Evolutionary conservation across 2,329 filamentous ascomycete genomes (phyloP).

Genomic region (Fusarium udum): DNA sequence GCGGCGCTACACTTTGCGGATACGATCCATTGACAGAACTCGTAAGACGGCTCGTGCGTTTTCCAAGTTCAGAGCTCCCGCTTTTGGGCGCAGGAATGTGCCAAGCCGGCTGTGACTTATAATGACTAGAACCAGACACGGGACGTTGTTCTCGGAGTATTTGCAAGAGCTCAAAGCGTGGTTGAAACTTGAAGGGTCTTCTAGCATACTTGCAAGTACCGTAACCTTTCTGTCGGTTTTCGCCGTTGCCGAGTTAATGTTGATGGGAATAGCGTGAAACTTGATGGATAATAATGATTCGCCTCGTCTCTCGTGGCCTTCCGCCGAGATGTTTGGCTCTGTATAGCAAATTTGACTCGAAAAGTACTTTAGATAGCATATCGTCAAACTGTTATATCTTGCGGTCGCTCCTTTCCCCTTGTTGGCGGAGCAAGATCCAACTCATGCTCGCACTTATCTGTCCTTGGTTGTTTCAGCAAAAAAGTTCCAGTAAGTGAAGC

Average conservation of each 20-base stretch:
- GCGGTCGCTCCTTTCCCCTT: not conserved
- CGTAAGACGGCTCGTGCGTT: slow-evolving; percentile 22
- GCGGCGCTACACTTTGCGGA: slow-evolving; percentile 20
- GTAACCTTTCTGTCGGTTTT: not conserved
- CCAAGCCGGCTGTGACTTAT: slow-evolving; percentile 18
- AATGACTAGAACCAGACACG: not conserved
- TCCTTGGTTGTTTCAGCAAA: not conserved
- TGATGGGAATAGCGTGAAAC: slow-evolving; percentile 1
- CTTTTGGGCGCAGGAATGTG: slow-evolving; percentile 32
- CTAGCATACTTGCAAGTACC: not conserved
- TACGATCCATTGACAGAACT: slow-evolving; percentile 18
- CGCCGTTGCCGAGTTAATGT: not conserved
- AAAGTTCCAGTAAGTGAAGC: not conserved
- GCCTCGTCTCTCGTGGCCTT: not conserved
- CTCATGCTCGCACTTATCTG: not conserved
- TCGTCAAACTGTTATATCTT: not conserved
- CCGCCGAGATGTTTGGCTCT: not conserved
- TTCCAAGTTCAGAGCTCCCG: slow-evolving; percentile 5
- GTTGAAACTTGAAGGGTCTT: not conserved
- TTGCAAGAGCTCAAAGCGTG: not conserved
- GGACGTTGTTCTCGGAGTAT: not conserved
- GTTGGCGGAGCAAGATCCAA: not conserved
- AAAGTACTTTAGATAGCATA: not conserved
- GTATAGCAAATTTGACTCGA: not conserved
- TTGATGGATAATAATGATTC: not conserved